These are phyloP conservation scores for Neurospora sp. DNA, from an alignment of 495 filamentous ascomycete genomes.

Conservation along the genomic window DNA sequence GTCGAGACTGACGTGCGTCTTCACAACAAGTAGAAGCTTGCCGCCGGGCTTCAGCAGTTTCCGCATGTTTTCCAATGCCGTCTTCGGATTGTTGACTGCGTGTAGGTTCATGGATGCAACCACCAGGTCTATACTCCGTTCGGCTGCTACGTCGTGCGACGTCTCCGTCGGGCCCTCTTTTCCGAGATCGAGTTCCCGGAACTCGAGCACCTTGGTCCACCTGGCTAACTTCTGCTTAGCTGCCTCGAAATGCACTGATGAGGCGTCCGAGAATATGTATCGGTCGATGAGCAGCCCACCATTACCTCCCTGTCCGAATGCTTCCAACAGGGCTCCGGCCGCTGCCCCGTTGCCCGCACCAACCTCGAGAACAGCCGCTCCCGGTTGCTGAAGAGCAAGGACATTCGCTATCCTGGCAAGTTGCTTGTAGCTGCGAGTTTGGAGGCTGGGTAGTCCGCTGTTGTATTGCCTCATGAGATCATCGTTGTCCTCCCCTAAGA, in stretches of 20 bases:
- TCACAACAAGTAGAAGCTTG: constrained; percentile 23
- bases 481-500: not conserved
- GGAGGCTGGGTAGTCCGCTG: not conserved
- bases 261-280: too few relatives aligned
- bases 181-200: constrained; percentile 32
- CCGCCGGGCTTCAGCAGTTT: constrained; percentile 28
- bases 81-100: constrained; percentile 24
- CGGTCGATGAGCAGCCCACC: too few relatives aligned
- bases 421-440: constrained; percentile 22
- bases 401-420: too few relatives aligned
- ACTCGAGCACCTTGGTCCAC: constrained; percentile 7
- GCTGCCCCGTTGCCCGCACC: too few relatives aligned
- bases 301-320: too few relatives aligned
- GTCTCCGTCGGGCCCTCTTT: constrained; percentile 30
- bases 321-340: too few relatives aligned
- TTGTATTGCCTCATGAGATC: too few relatives aligned
- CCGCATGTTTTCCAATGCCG: constrained; percentile 18
- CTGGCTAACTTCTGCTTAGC: too few relatives aligned
- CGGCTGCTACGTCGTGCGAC: constrained; percentile 30
- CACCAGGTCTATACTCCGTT: constrained; percentile 32
- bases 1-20: constrained; percentile 17
- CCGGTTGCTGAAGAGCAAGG: too few relatives aligned
- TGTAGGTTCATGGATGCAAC: constrained; percentile 38
- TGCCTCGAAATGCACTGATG: too few relatives aligned
- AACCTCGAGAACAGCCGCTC: too few relatives aligned